Percentiles rank a stretch among this genome's conserved stretches.
Evolutionary conservation across 1,284 basidiomycete species (phyloP).

Genomic region (Porphyrellus sp.): DNA sequence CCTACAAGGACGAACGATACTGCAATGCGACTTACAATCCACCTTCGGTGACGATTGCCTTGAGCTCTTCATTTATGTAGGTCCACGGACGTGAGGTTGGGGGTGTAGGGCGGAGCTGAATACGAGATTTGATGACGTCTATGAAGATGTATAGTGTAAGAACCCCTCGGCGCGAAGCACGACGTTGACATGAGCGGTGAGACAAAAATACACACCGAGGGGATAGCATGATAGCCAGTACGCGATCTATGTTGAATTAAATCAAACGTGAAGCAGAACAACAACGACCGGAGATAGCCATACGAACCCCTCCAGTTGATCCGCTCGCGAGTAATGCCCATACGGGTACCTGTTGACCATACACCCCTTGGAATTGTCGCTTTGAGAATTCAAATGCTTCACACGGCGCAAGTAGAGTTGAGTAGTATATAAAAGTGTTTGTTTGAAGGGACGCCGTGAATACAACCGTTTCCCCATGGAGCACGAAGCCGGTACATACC

Average conservation of each 20-base stretch:
- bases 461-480: not conserved
- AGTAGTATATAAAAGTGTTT: not conserved
- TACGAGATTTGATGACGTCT: slow-evolving; percentile 91
- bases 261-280: not conserved
- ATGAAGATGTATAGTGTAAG: not conserved
- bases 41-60: slow-evolving; percentile 65
- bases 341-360: slow-evolving; percentile 72
- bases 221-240: slow-evolving; percentile 97
- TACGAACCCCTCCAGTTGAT: slow-evolving; percentile 81
- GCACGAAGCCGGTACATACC: slow-evolving; percentile 41
- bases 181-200: not conserved
- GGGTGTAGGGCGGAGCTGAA: slow-evolving; percentile 78
- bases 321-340: slow-evolving; percentile 90
- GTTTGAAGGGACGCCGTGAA: not conserved
- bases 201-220: slow-evolving; percentile 46
- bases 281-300: not conserved
- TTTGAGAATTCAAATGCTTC: slow-evolving; percentile 87
- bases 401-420: not conserved
- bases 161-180: not conserved
- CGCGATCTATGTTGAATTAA: slow-evolving; percentile 52
- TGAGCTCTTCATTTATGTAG: slow-evolving; percentile 77
- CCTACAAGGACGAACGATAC: not conserved
- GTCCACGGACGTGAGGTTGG: slow-evolving; percentile 76
- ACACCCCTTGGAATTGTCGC: slow-evolving; percentile 63
- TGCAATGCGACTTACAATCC: slow-evolving; percentile 59